Evolutionary conservation across 108 stramenopile genomes (phyloP), one percentile per base, ranked within the genome.

Genomic region (Stephanodiscus triporus): DNA sequence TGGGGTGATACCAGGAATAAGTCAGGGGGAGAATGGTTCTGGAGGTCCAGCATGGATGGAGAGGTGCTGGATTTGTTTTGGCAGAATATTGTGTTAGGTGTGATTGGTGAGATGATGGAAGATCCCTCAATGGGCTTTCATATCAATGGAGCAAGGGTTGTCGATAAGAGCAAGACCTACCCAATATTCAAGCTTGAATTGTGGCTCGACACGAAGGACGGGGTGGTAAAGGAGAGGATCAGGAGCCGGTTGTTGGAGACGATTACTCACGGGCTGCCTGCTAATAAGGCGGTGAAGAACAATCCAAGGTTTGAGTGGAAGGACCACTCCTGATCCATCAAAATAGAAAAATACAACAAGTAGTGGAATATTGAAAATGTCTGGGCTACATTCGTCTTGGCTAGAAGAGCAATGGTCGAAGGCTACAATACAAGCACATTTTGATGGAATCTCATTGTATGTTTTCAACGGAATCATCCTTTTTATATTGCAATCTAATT

Each of bases 1-100:
- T 98, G 97, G 97, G 95, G 92, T 66, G 97, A 96, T 73, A 84
- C 91, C 14, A 72, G 81, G 47, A 98, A 98, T 87, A 79, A 85
- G 53, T 74, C 78, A 42, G 97, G 97, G 26, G 95, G 93, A 65
- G 93, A 95, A 77, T 96, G 92, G 89, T 93, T 87, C 71, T 89
- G 89, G 73, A 86, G 95, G 62, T 86, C 88, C 36, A 80, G 73
- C 66, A 77, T 93, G 53, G 92, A 93, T 63, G 36, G 77, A 37
- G 89, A 92, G 32, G 80, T 87, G 38, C 66, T 96, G 73, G 93
- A 98, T 82, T 58, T 90, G 38, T 94, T 87, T 70, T 98, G 95
- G 96, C 75, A 84, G 64, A 98, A 98, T 72, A 81, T 96, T 49
- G 94, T 96, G 9, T 71, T 96, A 57, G 95, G 87, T 9, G 72